phyloP scores from a whole-genome alignment of 768 basidiomycete genomes.

The Mrakia hoshinonis region DNA sequence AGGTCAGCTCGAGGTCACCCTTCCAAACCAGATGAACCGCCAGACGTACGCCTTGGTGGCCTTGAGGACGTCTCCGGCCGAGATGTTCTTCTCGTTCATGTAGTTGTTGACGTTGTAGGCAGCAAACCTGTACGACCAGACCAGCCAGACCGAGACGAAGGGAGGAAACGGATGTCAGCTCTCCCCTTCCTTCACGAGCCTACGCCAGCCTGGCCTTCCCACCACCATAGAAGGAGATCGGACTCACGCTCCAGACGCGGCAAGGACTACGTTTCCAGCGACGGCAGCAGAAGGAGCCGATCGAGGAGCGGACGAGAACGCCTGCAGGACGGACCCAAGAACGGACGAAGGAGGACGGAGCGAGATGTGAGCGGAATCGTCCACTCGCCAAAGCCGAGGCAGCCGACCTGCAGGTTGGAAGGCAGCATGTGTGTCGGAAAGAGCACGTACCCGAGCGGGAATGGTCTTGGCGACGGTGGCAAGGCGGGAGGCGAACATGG shows the following conservation, averaged over 20 bases:
- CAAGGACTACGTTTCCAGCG: conserved; percentile 3
- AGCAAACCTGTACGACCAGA: not conserved
- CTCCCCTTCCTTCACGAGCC: not conserved
- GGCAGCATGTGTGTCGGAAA: not conserved
- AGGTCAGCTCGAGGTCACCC: conserved; percentile 3
- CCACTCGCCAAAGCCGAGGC: not conserved
- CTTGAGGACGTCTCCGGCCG: not conserved
- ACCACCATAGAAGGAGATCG: not conserved
- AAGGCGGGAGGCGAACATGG: conserved; percentile 13
- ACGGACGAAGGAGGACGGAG: not conserved
- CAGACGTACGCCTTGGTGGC: not conserved
- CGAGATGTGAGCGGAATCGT: not conserved
- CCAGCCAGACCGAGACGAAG: not conserved
- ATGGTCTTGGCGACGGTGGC: conserved; percentile 4
- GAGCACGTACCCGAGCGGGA: not conserved
- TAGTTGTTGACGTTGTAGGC: conserved; percentile 17
- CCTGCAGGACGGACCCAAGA: not conserved
- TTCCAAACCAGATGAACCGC: not conserved
- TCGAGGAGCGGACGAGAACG: conserved; percentile 13
- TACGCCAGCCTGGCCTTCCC: not conserved
- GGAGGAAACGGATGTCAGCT: conserved; percentile 4
- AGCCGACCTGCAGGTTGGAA: not conserved
- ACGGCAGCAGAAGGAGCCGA: conserved; percentile 15
- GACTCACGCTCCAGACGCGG: conserved; percentile 11
- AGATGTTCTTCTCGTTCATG: conserved; percentile 10